These are phyloP conservation scores for Incumbomyces lentus DNA, from an alignment of 2,329 filamentous ascomycete species.

Conservation along the genomic window DNA sequence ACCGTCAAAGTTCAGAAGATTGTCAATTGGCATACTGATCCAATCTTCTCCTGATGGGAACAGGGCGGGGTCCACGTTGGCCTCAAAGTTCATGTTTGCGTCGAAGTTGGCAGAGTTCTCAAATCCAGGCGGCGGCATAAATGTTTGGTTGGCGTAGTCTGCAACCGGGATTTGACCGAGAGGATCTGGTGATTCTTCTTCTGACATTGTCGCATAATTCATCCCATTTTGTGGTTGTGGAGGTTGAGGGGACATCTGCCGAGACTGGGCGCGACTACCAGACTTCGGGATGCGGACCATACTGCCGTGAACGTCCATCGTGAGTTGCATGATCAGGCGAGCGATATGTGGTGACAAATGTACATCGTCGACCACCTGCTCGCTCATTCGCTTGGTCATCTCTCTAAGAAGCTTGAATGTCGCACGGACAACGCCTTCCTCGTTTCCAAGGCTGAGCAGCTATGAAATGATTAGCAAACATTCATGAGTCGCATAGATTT, in stretches of 20 bases:
- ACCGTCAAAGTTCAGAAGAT: slow-evolving; percentile 39
- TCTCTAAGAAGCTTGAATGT: slow-evolving; percentile 49
- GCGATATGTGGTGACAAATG: slow-evolving; percentile 54
- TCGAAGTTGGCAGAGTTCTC: slow-evolving; percentile 12
- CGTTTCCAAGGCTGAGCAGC: slow-evolving; percentile 54
- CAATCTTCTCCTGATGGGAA: slow-evolving; percentile 35
- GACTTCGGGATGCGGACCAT: slow-evolving; percentile 20
- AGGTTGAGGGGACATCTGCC: slow-evolving; percentile 18
- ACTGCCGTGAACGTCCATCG: slow-evolving; percentile 17
- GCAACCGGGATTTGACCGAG: slow-evolving; percentile 20
- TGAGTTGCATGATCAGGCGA: slow-evolving; percentile 49
- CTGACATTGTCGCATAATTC: background rate
- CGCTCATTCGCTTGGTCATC: slow-evolving; percentile 48
- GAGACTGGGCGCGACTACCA: slow-evolving; percentile 26
- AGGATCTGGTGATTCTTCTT: slow-evolving; percentile 13
- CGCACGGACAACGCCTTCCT: slow-evolving; percentile 50
- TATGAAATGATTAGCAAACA: slow-evolving; percentile 20
- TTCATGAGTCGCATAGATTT: background rate
- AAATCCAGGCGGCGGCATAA: slow-evolving; percentile 17
- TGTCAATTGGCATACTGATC: slow-evolving; percentile 52
- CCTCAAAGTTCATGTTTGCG: slow-evolving; percentile 13
- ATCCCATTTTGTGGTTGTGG: slow-evolving; percentile 14
- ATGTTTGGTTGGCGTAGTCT: slow-evolving; percentile 19
- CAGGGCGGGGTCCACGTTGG: slow-evolving; percentile 13
- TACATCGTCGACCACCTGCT: slow-evolving; percentile 55